Evolutionary conservation across 2,329 filamentous ascomycete genomes (phyloP), one percentile per base, ranked within the genome.

Genomic region (Colletotrichum melonis): DNA sequence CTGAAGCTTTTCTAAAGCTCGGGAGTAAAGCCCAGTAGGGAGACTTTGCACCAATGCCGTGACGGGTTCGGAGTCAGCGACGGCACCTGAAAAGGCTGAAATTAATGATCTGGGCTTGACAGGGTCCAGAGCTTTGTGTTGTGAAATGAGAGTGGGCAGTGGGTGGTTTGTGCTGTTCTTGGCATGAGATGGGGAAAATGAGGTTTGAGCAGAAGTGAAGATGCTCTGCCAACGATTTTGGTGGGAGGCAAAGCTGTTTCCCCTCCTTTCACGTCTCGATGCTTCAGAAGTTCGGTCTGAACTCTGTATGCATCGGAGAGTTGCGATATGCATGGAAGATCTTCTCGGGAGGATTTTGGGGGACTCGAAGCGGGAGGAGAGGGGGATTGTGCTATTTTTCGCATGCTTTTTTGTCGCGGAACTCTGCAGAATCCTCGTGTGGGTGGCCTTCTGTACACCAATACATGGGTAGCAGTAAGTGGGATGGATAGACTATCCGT

Each of bases 311-410:
- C 49, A 19, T 55, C 28, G 42, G 42, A 42, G 19, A 26, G 42
- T 65, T 59, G 67, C 54, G 26, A 26, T 55, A 28, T 58, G 38
- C 67, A 56, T 55, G 26, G 26, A 26, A 52, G 55, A 52, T 63
- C 59, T 52, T 30, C 59, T 7, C 28, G 46, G 42, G 14, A 52
- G 62, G 62, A 24, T 54, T 42, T 42, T 55, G 22, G n/a, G 22
- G 22, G 56, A 26, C 26, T 24, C 14, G 19, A 32, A 11, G 59
- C 55, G 24, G 68, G 16, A 67, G 26, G 56, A 71, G 59, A 49
- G 42, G 42, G 49, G 54, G 26, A 14, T 55, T 60, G 46, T 56
- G 63, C 68, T 71, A 71, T 71, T 62, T 67, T 67, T 56, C 30
- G 32, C 35, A 56, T 71, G 32, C 57, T 57, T 67, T 49, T 28